Conservation (phyloP, 768 basidiomycete genomes). For the Psilocybe cubensis region DNA sequence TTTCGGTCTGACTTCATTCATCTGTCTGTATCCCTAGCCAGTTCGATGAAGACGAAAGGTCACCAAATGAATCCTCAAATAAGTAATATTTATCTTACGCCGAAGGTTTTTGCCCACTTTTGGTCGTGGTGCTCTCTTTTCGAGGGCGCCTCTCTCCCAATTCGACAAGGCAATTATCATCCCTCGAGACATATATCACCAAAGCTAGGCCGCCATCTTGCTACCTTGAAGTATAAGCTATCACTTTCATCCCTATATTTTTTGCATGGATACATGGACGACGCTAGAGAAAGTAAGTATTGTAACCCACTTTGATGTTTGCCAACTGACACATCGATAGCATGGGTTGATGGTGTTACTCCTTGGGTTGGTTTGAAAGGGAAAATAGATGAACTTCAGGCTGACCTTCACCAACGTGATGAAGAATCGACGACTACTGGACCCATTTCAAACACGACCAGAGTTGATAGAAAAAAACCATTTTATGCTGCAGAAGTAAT, state of each 20-base stretch:
- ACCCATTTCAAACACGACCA: conserved; percentile 57
- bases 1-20: conserved; percentile 96
- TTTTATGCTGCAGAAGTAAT: conserved; percentile 90
- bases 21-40: conserved; percentile 82
- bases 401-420: conserved; percentile 91
- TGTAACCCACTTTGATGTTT: neutral
- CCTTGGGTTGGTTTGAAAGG: conserved; percentile 88
- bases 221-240: conserved; percentile 90
- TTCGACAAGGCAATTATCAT: conserved; percentile 87
- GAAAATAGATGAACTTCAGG: conserved; percentile 77
- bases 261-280: conserved; percentile 86
- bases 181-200: conserved; percentile 73
- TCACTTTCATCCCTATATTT: conserved; percentile 78
- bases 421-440: conserved; percentile 73
- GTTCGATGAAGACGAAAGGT: conserved; percentile 49
- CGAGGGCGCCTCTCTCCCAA: conserved; percentile 75
- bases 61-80: conserved; percentile 32
- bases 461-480: conserved; percentile 72
- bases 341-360: conserved; percentile 80
- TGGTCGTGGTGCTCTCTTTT: conserved; percentile 93
- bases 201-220: conserved; percentile 87
- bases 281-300: conserved; percentile 62
- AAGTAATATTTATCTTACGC: conserved; percentile 85
- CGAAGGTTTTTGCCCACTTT: conserved; percentile 86
- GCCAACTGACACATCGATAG: conserved; percentile 29